Evolutionary conservation across 192 early-diverging fungal species (phyloP), one percentile per base, ranked within the genome.

Genomic region (Coemansia sp.): DNA sequence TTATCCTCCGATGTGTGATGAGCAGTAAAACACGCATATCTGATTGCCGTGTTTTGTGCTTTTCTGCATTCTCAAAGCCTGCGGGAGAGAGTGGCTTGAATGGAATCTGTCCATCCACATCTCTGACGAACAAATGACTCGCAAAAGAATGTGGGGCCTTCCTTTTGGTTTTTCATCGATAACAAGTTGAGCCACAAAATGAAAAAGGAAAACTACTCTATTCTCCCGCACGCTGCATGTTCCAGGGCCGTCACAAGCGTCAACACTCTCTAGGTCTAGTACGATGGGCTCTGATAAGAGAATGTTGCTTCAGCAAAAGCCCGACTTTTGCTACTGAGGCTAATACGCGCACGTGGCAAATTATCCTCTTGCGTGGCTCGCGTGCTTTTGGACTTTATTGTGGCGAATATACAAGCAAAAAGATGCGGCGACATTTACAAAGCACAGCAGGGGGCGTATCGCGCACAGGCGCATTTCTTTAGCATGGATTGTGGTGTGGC

Each of bases 221-320:
- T 53, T 53, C 51, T 53, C 51, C 4, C 30, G 18, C 48, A 49
- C 24, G 51, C 51, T 53, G 51, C 6, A 5, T 3, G 51, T 53
- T 30, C 23, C 24, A 53, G 24, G 11, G 23, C 7, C 51, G 16
- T 7, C 11, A 8, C 16, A 26, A 26, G 23, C 24, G 51, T 53
- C 51, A 21, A 41, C 39, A 41, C 24, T 53, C 24, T 53, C 24
- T 21, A 26, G 16, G 20, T 11, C 43, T 62, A 62, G 7, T 9
- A 62, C 44, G 60, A 62, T 62, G 60, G 60, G 60, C 60, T 41
- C 41, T 45, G 60, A 62, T 62, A 62, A 61, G 59, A 24, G 23
- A 33, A 20, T 6, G 6, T 14, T 41, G 12, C 39, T 41, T 8
- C 39, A 14, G 12, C 0, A 8, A 41, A 12, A 41, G 1, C 24